Conservation (phyloP, 164 flowering plant species). For the Berberis vulgaris region DNA sequence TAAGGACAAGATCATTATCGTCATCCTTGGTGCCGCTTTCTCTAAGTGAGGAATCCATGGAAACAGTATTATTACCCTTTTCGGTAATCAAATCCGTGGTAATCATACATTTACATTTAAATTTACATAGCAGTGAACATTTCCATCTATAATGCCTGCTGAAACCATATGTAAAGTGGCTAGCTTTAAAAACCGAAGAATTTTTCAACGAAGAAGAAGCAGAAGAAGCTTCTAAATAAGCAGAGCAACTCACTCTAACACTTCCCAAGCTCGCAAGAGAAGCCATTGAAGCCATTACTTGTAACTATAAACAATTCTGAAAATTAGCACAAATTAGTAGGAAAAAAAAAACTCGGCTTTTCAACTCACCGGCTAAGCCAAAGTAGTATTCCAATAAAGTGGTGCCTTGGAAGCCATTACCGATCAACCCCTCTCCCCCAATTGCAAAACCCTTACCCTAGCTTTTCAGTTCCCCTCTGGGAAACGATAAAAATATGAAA, state of each 20-base stretch:
- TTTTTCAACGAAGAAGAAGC: constrained; percentile 14
- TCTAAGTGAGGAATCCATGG: constrained; percentile 38
- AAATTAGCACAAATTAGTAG: constrained; percentile 6
- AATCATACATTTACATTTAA: constrained; percentile 63
- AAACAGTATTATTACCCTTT: constrained; percentile 33
- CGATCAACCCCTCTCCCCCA: not conserved
- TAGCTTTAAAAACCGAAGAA: constrained; percentile 21
- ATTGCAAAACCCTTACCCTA: not conserved
- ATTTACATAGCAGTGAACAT: constrained; percentile 46
- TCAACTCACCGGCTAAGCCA: not conserved
- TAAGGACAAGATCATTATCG: constrained; percentile 47
- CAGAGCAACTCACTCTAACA: constrained; percentile 35
- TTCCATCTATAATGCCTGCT: constrained; percentile 36
- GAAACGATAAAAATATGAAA: not conserved
- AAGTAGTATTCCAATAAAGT: not conserved
- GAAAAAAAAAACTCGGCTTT: not conserved
- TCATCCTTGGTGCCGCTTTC: constrained; percentile 31
- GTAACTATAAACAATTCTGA: not conserved
- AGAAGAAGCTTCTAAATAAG: constrained; percentile 26
- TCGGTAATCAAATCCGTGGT: constrained; percentile 56
- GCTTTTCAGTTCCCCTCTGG: not conserved
- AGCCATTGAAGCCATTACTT: constrained; percentile 54
- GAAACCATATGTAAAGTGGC: constrained; percentile 17
- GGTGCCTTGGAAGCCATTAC: not conserved
- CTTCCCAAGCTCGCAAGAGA: constrained; percentile 72